A percentile compares a stretch with the other conserved stretches of the same genome.
These are phyloP conservation scores for Exophiala xenobiotica DNA, from an alignment of 2,329 filamentous ascomycete genomes.

Conservation along the genomic window DNA sequence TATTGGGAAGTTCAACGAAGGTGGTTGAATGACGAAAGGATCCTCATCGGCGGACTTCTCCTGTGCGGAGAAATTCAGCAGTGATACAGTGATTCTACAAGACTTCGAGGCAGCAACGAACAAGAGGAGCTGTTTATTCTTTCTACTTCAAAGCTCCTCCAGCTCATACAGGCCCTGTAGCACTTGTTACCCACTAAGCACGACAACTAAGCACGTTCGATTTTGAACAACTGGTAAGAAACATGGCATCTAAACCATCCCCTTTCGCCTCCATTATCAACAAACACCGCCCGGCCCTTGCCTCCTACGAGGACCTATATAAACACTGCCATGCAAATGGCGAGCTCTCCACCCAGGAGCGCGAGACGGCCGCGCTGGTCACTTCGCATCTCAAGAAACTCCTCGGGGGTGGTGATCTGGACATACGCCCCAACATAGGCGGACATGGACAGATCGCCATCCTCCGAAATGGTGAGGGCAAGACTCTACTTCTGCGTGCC, in stretches of 20 bases:
- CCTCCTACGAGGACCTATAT: conserved; percentile 55
- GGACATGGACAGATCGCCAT: conserved; percentile 47
- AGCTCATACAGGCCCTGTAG: too few relatives aligned
- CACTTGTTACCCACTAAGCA: too few relatives aligned
- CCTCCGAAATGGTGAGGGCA: conserved; percentile 44
- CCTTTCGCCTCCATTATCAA: conserved; percentile 31
- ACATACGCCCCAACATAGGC: conserved; percentile 47
- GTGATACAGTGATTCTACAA: not conserved
- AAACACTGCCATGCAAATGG: conserved; percentile 60
- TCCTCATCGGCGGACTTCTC: conserved; percentile 16
- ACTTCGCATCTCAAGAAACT: conserved; percentile 42
- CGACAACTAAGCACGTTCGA: not conserved
- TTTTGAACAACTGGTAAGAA: too few relatives aligned
- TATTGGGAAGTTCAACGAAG: too few relatives aligned
- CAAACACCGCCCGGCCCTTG: conserved; percentile 43
- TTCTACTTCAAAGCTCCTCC: not conserved
- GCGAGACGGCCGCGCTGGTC: conserved; percentile 51
- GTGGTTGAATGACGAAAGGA: not conserved
- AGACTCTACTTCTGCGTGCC: conserved; percentile 48
- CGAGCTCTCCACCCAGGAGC: conserved; percentile 59
- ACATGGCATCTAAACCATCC: not conserved
- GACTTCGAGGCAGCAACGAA: not conserved
- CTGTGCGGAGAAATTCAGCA: conserved; percentile 3
- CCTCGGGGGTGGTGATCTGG: conserved; percentile 24
- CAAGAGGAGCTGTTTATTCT: not conserved